Conservation (phyloP, 1,284 basidiomycete genomes). For the Ganoderma lucidum region DNA sequence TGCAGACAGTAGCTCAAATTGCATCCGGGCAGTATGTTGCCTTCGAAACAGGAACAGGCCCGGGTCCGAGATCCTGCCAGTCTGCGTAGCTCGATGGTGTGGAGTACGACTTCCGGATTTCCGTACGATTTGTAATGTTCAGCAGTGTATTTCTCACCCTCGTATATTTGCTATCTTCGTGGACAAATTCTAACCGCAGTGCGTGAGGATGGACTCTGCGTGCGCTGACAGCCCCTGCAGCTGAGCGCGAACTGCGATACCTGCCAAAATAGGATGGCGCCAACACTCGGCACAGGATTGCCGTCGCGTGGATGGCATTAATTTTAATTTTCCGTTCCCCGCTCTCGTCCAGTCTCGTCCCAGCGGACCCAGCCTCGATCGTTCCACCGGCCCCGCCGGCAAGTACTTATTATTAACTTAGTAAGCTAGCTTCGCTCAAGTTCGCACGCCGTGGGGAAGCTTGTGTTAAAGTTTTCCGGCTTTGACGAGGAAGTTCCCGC, state of each 20-base stretch:
- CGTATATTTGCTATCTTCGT: background rate
- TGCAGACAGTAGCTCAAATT: background rate
- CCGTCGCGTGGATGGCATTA: no score
- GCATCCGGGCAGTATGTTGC: background rate
- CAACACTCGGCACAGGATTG: background rate
- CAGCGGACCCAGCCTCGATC: background rate
- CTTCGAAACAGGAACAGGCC: background rate
- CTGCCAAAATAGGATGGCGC: constrained; percentile 17
- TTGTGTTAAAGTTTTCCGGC: background rate
- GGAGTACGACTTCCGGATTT: background rate
- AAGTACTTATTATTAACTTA: no score
- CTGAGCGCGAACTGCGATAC: constrained; percentile 21
- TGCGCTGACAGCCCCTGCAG: background rate
- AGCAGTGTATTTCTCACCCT: background rate
- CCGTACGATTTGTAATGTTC: background rate
- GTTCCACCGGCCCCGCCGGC: background rate
- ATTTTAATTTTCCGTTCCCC: no score
- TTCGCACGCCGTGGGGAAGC: background rate
- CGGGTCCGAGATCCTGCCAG: background rate
- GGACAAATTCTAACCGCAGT: background rate
- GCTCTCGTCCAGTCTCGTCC: no score
- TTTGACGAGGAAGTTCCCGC: background rate
- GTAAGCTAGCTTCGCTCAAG: background rate
- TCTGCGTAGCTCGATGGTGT: background rate
- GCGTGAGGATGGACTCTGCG: background rate